Conservation (phyloP, 2,329 filamentous ascomycete genomes). For the Laburnicola sp. region DNA sequence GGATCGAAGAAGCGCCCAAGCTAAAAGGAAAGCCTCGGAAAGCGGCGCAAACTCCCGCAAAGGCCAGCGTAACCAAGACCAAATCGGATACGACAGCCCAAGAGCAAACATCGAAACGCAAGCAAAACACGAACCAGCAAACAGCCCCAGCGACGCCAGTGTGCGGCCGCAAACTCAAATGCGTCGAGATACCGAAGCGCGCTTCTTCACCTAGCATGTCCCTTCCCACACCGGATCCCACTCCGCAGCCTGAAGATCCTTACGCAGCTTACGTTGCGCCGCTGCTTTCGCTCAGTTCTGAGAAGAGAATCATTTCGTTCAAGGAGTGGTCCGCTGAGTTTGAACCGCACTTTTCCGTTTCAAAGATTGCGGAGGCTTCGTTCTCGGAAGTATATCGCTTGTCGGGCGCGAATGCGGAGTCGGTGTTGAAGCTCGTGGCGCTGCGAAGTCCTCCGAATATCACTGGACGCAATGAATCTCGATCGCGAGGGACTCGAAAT, state of each 20-base stretch:
- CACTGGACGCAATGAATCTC: slow-evolving; percentile 39
- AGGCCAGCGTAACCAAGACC: slow-evolving; percentile 13
- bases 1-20: too few relatives aligned
- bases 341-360: slow-evolving; percentile 52
- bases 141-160: slow-evolving; percentile 11
- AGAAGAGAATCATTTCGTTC: slow-evolving; percentile 39
- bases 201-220: slow-evolving; percentile 13
- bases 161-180: slow-evolving; percentile 14
- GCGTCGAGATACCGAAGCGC: slow-evolving; percentile 15
- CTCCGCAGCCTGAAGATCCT: slow-evolving; percentile 28
- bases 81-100: slow-evolving; percentile 2
- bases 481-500: slow-evolving; percentile 49
- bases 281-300: slow-evolving; percentile 37
- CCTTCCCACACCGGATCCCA: slow-evolving; percentile 15
- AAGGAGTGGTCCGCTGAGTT: slow-evolving; percentile 48
- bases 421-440: slow-evolving; percentile 52
- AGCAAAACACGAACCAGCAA: slow-evolving; percentile 3
- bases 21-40: slow-evolving; percentile 11
- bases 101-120: slow-evolving; percentile 6
- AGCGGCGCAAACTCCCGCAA: slow-evolving; percentile 3
- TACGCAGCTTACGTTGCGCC: slow-evolving; percentile 31
- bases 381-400: slow-evolving; percentile 68
- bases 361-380: slow-evolving; percentile 67
- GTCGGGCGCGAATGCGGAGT: slow-evolving; percentile 46
- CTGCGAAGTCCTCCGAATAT: slow-evolving; percentile 40